Evolutionary conservation across 371 early-diverging fungal genomes (phyloP).

Genomic region (Syncephalastrum contaminatum): DNA sequence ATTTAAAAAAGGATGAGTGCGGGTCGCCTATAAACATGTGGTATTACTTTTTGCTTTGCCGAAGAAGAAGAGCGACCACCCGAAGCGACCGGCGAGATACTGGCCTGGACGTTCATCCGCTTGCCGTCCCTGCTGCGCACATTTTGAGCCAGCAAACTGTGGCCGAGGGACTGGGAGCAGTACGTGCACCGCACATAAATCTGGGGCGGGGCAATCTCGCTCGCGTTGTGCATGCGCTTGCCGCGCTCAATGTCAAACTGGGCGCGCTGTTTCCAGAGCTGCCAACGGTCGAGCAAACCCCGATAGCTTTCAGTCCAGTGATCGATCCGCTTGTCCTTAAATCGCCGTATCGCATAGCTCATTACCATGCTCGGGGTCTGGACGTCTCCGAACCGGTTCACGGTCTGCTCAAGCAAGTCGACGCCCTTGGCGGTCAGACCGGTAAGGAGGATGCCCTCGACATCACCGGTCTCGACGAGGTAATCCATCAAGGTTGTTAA

Average conservation of each 20-base stretch:
- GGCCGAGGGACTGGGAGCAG: slow-evolving; percentile 80
- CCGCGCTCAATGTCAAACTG: slow-evolving; percentile 88
- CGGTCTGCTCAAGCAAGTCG: slow-evolving; percentile 71
- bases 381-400: slow-evolving; percentile 87
- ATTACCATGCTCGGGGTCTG: slow-evolving; percentile 83
- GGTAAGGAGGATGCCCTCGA: slow-evolving; percentile 76
- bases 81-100: slow-evolving; percentile 22
- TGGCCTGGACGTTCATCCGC: slow-evolving; percentile 53
- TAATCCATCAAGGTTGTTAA: slow-evolving; percentile 47
- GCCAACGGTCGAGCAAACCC: slow-evolving; percentile 84
- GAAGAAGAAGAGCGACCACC: slow-evolving; percentile 26
- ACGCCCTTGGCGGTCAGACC: slow-evolving; percentile 66
- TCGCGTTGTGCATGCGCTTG: slow-evolving; percentile 51
- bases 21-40: background rate
- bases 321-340: slow-evolving; percentile 64
- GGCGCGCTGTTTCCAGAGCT: slow-evolving; percentile 80
- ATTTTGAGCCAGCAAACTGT: slow-evolving; percentile 57
- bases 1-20: background rate
- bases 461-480: slow-evolving; percentile 58
- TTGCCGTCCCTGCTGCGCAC: slow-evolving; percentile 58
- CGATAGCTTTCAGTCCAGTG: slow-evolving; percentile 89
- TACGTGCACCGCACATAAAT: slow-evolving; percentile 89
- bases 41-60: slow-evolving; percentile 45
- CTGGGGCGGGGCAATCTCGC: slow-evolving; percentile 73
- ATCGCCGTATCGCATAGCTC: slow-evolving; percentile 57